A percentile compares a stretch with the other conserved stretches of the same genome.
phyloP scores from a whole-genome alignment of 441 rosid genomes.

The Populus hybrid region DNA sequence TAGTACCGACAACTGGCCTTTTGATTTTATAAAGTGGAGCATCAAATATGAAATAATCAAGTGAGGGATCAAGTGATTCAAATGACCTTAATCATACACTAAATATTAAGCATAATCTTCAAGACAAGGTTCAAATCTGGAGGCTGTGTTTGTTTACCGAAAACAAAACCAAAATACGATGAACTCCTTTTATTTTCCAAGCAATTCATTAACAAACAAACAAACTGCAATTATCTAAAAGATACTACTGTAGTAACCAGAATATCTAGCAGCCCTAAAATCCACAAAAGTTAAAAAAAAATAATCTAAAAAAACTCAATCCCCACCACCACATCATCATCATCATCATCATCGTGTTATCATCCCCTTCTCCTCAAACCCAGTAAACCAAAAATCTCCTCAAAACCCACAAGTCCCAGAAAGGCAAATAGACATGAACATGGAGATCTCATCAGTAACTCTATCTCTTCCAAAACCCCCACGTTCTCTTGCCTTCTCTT shows the following conservation, averaged over 20 bases:
- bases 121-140: background rate
- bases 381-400: background rate
- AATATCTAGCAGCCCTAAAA: background rate
- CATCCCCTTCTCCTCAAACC: slow-evolving; percentile 14
- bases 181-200: background rate
- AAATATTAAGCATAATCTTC: background rate
- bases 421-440: slow-evolving; percentile 18
- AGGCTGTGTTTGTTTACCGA: background rate
- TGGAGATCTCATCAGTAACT: slow-evolving; percentile 65
- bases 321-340: slow-evolving; percentile 5
- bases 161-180: too few species aligned
- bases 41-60: background rate
- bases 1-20: too few species aligned
- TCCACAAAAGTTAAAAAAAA: background rate
- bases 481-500: slow-evolving; percentile 25
- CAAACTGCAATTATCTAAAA: background rate
- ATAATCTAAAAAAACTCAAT: background rate
- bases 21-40: too few species aligned
- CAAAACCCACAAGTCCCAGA: slow-evolving; percentile 14
- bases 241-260: background rate
- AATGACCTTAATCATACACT: background rate
- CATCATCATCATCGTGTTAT: slow-evolving; percentile 5
- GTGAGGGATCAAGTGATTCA: too few species aligned
- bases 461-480: slow-evolving; percentile 37
- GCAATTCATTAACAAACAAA: background rate